phyloP scores from a whole-genome alignment of 1,139 yeast species.

The Pichia sp. region DNA sequence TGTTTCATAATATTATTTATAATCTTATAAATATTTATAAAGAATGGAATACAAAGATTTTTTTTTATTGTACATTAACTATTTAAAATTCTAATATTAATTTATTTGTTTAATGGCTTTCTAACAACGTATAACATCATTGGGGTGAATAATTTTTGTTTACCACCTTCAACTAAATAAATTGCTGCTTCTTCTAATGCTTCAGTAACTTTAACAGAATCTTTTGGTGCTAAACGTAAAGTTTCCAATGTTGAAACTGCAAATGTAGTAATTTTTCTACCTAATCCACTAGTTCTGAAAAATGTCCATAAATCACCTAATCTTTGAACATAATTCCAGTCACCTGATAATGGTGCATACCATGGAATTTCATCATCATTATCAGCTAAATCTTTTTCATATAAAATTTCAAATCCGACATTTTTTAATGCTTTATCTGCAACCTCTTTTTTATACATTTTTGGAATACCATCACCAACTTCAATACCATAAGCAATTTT shows the following conservation, averaged over 20 bases:
- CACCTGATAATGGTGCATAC: conserved; percentile 97
- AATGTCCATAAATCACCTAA: conserved; percentile 74
- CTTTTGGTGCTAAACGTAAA: conserved; percentile 87
- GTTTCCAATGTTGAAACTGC: conserved; percentile 76
- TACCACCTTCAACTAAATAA: conserved; percentile 91
- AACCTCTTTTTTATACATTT: conserved; percentile 82
- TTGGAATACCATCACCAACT: conserved; percentile 97
- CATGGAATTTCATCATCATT: conserved; percentile 84
- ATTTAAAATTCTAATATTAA: not conserved
- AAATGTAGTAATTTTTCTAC: conserved; percentile 80
- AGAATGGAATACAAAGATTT: too few species aligned
- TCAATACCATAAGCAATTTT: conserved; percentile 96
- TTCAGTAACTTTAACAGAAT: conserved; percentile 81
- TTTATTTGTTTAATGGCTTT: conserved; percentile 46
- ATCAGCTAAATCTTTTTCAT: conserved; percentile 78
- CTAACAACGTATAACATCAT: conserved; percentile 88
- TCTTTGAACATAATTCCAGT: conserved; percentile 79
- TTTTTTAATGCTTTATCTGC: conserved; percentile 80
- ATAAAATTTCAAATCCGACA: conserved; percentile 82
- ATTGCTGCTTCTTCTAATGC: conserved; percentile 98
- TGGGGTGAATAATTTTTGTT: conserved; percentile 83
- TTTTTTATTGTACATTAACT: not conserved
- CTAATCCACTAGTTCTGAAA: conserved; percentile 81
- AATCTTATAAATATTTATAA: not conserved
- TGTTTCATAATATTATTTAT: not conserved